phyloP scores from a whole-genome alignment of 2,329 filamentous ascomycete genomes.

The Pseudocercospora eumusae region DNA sequence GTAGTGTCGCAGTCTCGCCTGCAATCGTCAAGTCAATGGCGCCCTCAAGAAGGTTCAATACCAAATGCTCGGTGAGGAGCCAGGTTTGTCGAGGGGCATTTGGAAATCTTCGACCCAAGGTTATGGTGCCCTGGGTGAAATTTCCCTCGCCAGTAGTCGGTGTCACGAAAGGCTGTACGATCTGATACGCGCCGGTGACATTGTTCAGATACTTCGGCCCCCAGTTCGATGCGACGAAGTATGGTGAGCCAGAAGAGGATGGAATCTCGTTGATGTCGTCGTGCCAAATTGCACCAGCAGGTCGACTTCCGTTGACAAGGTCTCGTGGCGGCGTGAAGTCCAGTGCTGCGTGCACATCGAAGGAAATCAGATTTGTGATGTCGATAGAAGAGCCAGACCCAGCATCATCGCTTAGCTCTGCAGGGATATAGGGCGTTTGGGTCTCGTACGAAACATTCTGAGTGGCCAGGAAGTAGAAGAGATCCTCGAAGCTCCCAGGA shows the following conservation, averaged over 20 bases:
- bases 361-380: conserved; percentile 43
- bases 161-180: conserved; percentile 50
- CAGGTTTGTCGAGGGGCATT: conserved; percentile 31
- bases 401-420: conserved; percentile 36
- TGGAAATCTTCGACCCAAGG: conserved; percentile 38
- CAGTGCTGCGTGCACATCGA: conserved; percentile 50
- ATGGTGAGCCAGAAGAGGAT: conserved; percentile 29
- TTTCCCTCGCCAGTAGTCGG: conserved; percentile 44
- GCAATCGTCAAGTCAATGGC: conserved; percentile 8
- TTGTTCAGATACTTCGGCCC: conserved; percentile 50
- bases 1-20: conserved; percentile 4
- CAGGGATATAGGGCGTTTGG: conserved; percentile 43
- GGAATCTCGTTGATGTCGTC: conserved; percentile 42
- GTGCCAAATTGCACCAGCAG: conserved; percentile 36
- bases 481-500: conserved; percentile 53
- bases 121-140: conserved; percentile 51
- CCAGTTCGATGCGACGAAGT: conserved; percentile 45
- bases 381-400: conserved; percentile 34
- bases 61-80: conserved; percentile 29
- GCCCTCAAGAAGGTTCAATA: conserved; percentile 10
- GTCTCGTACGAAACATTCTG: conserved; percentile 42
- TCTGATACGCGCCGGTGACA: conserved; percentile 48
- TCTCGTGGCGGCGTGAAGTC: conserved; percentile 46
- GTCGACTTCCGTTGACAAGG: conserved; percentile 47
- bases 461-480: conserved; percentile 41